These are phyloP conservation scores for Scopulariopsis brevicaulis DNA, from an alignment of 2,329 filamentous ascomycete genomes.

Conservation along the genomic window DNA sequence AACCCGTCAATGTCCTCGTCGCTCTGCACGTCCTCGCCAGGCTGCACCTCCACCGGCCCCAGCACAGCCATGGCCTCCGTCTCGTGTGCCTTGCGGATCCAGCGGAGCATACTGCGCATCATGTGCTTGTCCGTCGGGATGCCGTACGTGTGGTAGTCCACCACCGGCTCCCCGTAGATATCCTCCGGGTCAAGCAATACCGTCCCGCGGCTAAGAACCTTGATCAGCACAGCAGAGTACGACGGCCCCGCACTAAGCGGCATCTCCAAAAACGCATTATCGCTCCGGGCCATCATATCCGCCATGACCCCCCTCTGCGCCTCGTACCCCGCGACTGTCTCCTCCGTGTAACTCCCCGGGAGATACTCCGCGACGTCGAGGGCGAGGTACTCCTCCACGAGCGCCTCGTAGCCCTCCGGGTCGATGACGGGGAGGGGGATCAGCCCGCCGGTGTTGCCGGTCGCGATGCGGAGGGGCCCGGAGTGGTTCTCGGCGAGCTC, in stretches of 20 bases:
- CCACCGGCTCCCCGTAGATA: conserved; percentile 38
- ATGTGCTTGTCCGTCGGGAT: conserved; percentile 31
- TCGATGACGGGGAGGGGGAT: conserved; percentile 8
- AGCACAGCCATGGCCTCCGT: conserved; percentile 7
- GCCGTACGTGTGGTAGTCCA: conserved; percentile 34
- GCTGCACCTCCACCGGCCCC: conserved; percentile 23
- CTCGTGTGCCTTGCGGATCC: conserved; percentile 22
- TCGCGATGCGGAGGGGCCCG: conserved; percentile 10
- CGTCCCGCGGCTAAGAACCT: conserved; percentile 21
- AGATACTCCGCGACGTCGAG: conserved; percentile 7
- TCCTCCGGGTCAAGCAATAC: conserved; percentile 36
- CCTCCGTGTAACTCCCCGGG: conserved; percentile 5
- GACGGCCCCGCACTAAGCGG: conserved; percentile 4
- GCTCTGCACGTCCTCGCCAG: conserved; percentile 20
- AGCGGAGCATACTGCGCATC: conserved; percentile 30
- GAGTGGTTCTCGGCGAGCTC: conserved; percentile 10
- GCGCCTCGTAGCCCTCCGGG: conserved; percentile 6
- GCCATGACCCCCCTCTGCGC: conserved; percentile 34
- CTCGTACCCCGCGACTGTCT: conserved; percentile 18
- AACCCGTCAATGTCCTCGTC: conserved; percentile 29
- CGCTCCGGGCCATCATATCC: conserved; percentile 28
- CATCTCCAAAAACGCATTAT: conserved; percentile 11
- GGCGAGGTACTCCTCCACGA: conserved; percentile 7
- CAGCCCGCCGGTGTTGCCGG: conserved; percentile 12
- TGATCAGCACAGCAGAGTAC: conserved; percentile 7